Conservation (phyloP, 176 grass and related monocot species). For the Triticum urartu region DNA sequence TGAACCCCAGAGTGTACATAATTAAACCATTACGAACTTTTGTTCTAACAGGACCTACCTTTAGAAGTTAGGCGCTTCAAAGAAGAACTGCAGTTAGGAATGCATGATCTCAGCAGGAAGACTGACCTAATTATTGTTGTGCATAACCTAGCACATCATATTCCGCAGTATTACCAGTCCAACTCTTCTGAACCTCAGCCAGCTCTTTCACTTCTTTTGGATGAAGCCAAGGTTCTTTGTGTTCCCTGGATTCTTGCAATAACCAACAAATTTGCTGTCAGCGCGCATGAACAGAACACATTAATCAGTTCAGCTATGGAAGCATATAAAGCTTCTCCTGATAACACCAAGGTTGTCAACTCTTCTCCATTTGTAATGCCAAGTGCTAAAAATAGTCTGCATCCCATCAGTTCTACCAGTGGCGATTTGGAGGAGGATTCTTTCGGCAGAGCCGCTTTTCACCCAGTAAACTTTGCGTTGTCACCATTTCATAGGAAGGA, state of each 20-base stretch:
- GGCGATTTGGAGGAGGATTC: conserved; percentile 27
- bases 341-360: conserved; percentile 65
- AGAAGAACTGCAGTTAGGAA: conserved; percentile 68
- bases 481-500: conserved; percentile 68
- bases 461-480: conserved; percentile 48
- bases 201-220: conserved; percentile 79
- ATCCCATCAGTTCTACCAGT: conserved; percentile 21
- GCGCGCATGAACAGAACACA: conserved; percentile 60
- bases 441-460: conserved; percentile 23
- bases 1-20: neutral
- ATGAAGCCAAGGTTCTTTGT: conserved; percentile 69
- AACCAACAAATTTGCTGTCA: conserved; percentile 90
- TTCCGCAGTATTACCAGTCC: conserved; percentile 52
- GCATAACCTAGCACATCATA: conserved; percentile 89
- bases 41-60: conserved; percentile 63
- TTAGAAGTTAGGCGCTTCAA: conserved; percentile 62
- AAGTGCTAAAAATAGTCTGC: conserved; percentile 46
- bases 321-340: conserved; percentile 74
- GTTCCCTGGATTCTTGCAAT: conserved; percentile 92
- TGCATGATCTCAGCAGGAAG: conserved; percentile 60
- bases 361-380: conserved; percentile 77
- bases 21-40: conserved; percentile 8
- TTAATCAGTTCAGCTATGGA: conserved; percentile 65
- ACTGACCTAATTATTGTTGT: conserved; percentile 87
- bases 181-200: conserved; percentile 48